These are phyloP conservation scores for Cyanidiococcus yangmingshanensis DNA, from an alignment of 23 red algal species.

Conservation along the genomic window DNA sequence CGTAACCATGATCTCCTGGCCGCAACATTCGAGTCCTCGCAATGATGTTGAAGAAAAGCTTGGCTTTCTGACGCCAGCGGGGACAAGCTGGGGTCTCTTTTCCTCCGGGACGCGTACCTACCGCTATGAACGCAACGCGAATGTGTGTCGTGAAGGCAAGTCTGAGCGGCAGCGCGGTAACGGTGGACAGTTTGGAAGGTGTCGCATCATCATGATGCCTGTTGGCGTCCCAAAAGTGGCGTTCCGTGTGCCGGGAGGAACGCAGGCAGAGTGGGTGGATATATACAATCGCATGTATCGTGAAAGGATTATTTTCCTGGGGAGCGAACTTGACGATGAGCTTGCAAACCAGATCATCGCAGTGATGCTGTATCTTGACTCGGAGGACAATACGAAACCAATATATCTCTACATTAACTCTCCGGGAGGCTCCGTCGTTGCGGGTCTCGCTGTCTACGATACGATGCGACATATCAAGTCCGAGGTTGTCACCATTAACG, in stretches of 20 bases:
- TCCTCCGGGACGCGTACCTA: too few species aligned
- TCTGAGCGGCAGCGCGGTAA: too few species aligned
- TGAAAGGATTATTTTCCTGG: constrained; percentile 96
- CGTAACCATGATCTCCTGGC: too few species aligned
- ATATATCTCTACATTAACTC: constrained; percentile 99
- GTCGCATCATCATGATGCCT: constrained; percentile 91
- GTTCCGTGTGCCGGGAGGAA: constrained; percentile 93
- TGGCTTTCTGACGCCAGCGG: too few species aligned
- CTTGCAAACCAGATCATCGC: constrained; percentile 99
- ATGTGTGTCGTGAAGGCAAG: too few species aligned
- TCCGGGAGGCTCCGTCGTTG: constrained; percentile 87
- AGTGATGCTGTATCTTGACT: constrained; percentile 93
- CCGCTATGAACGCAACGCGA: too few species aligned
- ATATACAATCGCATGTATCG: constrained; percentile 99
- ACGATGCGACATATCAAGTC: constrained; percentile 98
- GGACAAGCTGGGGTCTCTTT: too few species aligned
- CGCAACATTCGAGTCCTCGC: too few species aligned
- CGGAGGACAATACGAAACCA: constrained; percentile 97
- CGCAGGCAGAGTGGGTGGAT: constrained; percentile 97
- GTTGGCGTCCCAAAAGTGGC: constrained; percentile 98
- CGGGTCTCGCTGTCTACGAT: constrained; percentile 87
- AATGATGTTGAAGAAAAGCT: too few species aligned
- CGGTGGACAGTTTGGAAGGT: too few species aligned
- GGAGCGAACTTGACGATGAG: constrained; percentile 97
- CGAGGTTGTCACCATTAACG: constrained; percentile 94